phyloP scores from a whole-genome alignment of 2,329 filamentous ascomycete species.

The Fusarium compactum region DNA sequence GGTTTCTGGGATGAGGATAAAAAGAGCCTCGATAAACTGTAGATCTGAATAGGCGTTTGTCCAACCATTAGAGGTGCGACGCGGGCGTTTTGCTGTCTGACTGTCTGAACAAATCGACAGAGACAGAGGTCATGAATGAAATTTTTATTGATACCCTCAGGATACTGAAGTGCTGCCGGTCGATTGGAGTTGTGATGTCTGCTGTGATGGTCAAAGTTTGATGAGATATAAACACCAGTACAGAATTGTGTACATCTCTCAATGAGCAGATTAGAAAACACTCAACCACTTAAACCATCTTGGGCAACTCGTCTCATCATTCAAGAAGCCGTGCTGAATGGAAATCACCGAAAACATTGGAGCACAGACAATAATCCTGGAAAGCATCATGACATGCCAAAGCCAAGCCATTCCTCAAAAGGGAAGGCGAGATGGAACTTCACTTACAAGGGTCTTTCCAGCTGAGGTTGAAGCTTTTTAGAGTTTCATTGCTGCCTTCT shows the following conservation, averaged over 20 bases:
- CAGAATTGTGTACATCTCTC: not conserved
- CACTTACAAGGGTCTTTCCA: slow-evolving; percentile 13
- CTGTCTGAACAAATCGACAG: slow-evolving; percentile 21
- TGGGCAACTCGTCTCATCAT: not conserved
- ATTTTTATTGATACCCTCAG: slow-evolving; percentile 39
- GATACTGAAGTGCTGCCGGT: slow-evolving; percentile 45
- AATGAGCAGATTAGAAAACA: not conserved
- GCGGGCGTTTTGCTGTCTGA: slow-evolving; percentile 44
- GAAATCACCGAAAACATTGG: slow-evolving; percentile 18
- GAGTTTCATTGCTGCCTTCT: slow-evolving; percentile 12
- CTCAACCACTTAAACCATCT: not conserved
- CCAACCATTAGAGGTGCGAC: slow-evolving; percentile 47
- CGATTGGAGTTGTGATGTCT: slow-evolving; percentile 21
- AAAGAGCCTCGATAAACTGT: slow-evolving; percentile 40
- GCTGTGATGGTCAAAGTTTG: not conserved
- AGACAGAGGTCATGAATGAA: slow-evolving; percentile 45
- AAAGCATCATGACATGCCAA: slow-evolving; percentile 16
- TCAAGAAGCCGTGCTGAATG: not conserved
- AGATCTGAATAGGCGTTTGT: slow-evolving; percentile 49
- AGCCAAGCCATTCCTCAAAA: slow-evolving; percentile 7
- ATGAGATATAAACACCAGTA: slow-evolving; percentile 6
- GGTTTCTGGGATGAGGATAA: slow-evolving; percentile 33
- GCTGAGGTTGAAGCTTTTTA: slow-evolving; percentile 7
- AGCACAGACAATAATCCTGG: slow-evolving; percentile 15
- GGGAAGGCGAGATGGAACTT: slow-evolving; percentile 10